Evolutionary conservation across 306 rosid species (phyloP).

Genomic region (Medicago truncatula): DNA sequence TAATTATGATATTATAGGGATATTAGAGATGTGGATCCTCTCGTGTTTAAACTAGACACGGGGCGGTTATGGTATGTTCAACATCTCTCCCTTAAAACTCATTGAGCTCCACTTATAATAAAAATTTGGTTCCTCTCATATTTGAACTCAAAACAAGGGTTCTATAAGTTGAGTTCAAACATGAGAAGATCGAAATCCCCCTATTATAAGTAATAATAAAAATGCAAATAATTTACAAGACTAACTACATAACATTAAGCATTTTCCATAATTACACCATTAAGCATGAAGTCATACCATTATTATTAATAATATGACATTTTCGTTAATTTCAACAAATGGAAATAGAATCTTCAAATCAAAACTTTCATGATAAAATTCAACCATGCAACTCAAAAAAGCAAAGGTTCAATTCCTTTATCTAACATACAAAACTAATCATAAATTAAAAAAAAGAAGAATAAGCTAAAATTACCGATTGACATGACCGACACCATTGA

Average conservation of each 20-base stretch:
- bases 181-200: no score
- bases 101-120: no score
- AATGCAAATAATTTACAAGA: not conserved
- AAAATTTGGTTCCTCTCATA: no score
- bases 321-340: not conserved
- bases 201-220: not conserved
- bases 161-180: no score
- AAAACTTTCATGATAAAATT: not conserved
- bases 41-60: no score
- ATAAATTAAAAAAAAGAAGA: not conserved
- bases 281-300: not conserved
- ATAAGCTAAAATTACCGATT: slow-evolving; percentile 43
- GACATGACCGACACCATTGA: slow-evolving; percentile 66
- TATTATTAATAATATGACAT: not conserved
- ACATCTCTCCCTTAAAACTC: no score
- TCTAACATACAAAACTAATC: not conserved
- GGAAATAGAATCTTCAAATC: not conserved
- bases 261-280: not conserved
- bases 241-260: not conserved
- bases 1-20: not conserved
- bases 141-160: no score
- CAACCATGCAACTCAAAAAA: slow-evolving; percentile 16
- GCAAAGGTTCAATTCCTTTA: slow-evolving; percentile 22
- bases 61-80: no score
- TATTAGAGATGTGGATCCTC: no score